Conservation (phyloP, 345 rosid genomes). For the Microthlaspi erraticum region DNA sequence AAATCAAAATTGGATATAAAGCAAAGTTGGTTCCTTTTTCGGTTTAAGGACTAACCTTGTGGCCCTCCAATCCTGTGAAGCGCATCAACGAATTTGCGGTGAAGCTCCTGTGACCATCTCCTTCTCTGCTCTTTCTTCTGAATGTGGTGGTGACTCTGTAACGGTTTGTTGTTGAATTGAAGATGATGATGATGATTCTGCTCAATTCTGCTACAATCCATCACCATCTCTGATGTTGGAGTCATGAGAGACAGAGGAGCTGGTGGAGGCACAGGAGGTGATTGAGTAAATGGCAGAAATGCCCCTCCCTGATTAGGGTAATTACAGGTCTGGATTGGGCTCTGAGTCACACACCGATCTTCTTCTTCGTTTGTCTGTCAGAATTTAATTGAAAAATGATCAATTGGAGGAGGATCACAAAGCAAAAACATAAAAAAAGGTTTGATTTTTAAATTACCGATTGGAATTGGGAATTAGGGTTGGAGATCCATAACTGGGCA, state of each 20-base stretch:
- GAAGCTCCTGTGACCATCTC: conserved; percentile 87
- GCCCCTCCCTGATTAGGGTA: conserved; percentile 45
- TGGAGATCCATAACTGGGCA: conserved; percentile 66
- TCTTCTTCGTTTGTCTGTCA: conserved; percentile 56
- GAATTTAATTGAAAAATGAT: no score
- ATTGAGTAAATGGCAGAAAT: conserved; percentile 52
- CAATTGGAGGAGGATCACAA: neutral
- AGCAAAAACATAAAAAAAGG: conserved; percentile 6
- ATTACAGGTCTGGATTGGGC: conserved; percentile 47
- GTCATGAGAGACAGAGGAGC: conserved; percentile 52
- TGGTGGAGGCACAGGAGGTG: conserved; percentile 39
- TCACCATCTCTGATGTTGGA: conserved; percentile 34
- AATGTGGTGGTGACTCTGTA: conserved; percentile 43
- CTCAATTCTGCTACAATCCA: conserved; percentile 38
- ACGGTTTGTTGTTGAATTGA: conserved; percentile 15
- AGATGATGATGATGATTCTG: conserved; percentile 36
- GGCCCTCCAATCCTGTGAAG: conserved; percentile 48
- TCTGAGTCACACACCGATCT: conserved; percentile 48
- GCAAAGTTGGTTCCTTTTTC: neutral
- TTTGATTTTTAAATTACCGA: conserved; percentile 44
- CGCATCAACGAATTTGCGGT: conserved; percentile 68
- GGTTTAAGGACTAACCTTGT: conserved; percentile 25
- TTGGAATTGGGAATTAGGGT: conserved; percentile 49
- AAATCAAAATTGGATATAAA: neutral
- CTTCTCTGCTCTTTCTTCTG: conserved; percentile 70